Percentiles rank a stretch among this genome's conserved stretches.
These are phyloP conservation scores for Heritiera fomes DNA, from an alignment of 345 rosid species.

Conservation along the genomic window DNA sequence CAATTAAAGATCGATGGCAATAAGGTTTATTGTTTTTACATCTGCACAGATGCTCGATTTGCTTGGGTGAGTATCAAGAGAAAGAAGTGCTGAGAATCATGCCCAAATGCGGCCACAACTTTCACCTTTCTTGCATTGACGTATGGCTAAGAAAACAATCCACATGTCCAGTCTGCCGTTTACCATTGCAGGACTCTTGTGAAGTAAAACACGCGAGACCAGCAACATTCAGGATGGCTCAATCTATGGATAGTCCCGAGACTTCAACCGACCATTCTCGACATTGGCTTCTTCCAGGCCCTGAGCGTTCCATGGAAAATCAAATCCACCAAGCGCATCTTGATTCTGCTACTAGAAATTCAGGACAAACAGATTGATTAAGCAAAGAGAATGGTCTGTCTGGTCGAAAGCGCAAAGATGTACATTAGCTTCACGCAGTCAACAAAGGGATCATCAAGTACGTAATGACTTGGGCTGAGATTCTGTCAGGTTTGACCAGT, in stretches of 20 bases:
- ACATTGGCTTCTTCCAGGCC: neutral
- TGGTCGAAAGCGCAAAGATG: neutral
- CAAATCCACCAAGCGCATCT: neutral
- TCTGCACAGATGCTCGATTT: conserved; percentile 61
- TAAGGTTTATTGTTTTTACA: neutral
- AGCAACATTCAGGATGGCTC: conserved; percentile 26
- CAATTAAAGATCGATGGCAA: neutral
- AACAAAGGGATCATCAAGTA: neutral
- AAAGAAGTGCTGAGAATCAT: conserved; percentile 59
- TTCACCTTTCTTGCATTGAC: conserved; percentile 69
- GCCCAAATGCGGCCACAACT: conserved; percentile 73
- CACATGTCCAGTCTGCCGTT: conserved; percentile 71
- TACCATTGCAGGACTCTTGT: conserved; percentile 43
- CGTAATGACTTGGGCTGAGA: neutral
- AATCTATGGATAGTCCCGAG: conserved; percentile 29
- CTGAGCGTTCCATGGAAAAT: neutral
- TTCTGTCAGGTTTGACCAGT: neutral
- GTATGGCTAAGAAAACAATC: conserved; percentile 64
- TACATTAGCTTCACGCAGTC: neutral
- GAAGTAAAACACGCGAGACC: conserved; percentile 35
- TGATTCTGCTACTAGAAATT: neutral
- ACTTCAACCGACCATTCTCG: conserved; percentile 16
- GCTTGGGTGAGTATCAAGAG: conserved; percentile 71
- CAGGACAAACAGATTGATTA: neutral
- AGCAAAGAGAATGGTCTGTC: neutral